Base-by-base conservation (phyloP, 2,329 filamentous ascomycete genomes). In the Zasmidium cellare region DNA sequence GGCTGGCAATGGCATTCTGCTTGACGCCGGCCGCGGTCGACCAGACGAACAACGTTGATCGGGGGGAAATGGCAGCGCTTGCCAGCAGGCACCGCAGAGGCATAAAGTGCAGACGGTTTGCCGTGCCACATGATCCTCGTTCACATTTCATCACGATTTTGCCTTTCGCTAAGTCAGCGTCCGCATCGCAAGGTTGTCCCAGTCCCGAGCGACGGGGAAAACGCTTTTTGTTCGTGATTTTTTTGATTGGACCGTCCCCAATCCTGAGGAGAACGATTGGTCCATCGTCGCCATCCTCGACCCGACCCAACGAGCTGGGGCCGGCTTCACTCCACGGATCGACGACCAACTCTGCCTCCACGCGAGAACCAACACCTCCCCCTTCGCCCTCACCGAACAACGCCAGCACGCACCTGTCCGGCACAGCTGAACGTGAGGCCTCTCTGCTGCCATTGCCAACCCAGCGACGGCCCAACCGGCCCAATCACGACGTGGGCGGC, bases 401-500 rank as follows among this genome's bases (percentile, higher is more conserved):
- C 53, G 44, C 35, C 35, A 16, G 6, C 3, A 41, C 54, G 25
- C 23, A 50, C 31, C 22, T 51, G 55, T 46, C 22, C 47, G 28
- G 9, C 41, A 24, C 22, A 49, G 47, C 47, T 53, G 51, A 46
- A 46, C 41, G 31, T 25, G 41, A 19, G 18, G 25, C 48, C 38
- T 22, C 20, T 46, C 44, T 28, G 56, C 24, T 23, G 23, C 38
- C 31, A 46, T 22, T 12, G 7, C 31, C 35, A 41, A 22, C 48
- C 46, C 31, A 47, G 22, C 31, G 28, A 20, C 57, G 35, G 48
- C 28, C 48, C 53, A 48, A 41, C 12, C 41, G 55, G 28, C 28
- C 61, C 54, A 64, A 60, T 60, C 49, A 54, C 35, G 18, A 45
- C 45, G 38, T 28, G 16, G 46, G 58, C 58, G 56, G 35, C 58